phyloP scores from a whole-genome alignment of 2,329 filamentous ascomycete genomes.

The Calonectria hawksworthii region DNA sequence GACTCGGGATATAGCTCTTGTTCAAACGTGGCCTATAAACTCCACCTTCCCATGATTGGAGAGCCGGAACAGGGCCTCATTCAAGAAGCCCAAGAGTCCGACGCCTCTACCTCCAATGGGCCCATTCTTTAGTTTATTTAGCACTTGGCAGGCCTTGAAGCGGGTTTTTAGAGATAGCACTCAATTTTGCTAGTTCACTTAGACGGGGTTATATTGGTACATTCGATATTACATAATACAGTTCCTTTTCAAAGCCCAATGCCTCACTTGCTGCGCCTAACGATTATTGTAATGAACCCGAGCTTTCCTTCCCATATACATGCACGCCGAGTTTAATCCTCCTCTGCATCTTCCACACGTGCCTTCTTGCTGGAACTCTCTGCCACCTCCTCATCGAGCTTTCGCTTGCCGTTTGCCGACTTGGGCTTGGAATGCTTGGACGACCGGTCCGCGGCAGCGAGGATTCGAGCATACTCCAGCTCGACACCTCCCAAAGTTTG shows the following conservation, averaged over 20 bases:
- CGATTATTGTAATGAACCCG: conserved; percentile 28
- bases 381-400: conserved; percentile 50
- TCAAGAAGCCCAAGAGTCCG: conserved; percentile 3
- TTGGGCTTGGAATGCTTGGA: conserved; percentile 44
- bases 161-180: conserved; percentile 30
- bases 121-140: conserved; percentile 27
- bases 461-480: conserved; percentile 78
- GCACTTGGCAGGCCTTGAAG: conserved; percentile 33
- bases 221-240: conserved; percentile 37
- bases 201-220: conserved; percentile 42
- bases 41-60: conserved; percentile 1
- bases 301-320: conserved; percentile 12
- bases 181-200: conserved; percentile 45
- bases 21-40: conserved; percentile 3
- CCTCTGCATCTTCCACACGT: conserved; percentile 52
- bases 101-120: not conserved
- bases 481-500: conserved; percentile 78
- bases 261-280: conserved; percentile 30
- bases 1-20: not conserved
- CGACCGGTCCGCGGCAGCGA: conserved; percentile 63
- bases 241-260: conserved; percentile 32
- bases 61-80: conserved; percentile 11
- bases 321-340: conserved; percentile 26
- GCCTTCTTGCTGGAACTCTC: conserved; percentile 60
- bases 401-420: conserved; percentile 61